Percentiles rank a stretch among this genome's conserved stretches.
phyloP scores from a whole-genome alignment of 2,329 filamentous ascomycete species.

The Calonectria honghensis region DNA sequence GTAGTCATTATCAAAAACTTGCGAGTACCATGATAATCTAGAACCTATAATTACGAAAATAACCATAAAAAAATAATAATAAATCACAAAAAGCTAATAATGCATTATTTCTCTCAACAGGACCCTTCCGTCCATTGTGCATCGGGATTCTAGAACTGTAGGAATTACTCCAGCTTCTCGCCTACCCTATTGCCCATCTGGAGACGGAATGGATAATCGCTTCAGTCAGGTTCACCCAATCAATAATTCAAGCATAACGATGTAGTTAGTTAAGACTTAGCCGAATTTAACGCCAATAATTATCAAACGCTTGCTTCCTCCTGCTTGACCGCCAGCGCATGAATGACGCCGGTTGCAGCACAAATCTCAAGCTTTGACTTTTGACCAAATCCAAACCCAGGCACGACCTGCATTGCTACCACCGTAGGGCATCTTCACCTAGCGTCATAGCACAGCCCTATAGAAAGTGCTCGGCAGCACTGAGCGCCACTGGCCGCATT shows the following conservation, averaged over 20 bases:
- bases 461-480: neutral
- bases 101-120: no score
- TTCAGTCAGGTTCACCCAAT: neutral
- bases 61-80: no score
- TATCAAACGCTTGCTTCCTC: neutral
- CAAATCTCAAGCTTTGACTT: neutral
- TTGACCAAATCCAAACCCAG: neutral
- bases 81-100: no score
- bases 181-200: neutral
- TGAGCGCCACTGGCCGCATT: slow-evolving; percentile 4
- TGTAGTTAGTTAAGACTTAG: neutral
- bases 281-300: neutral
- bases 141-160: no score
- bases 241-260: neutral
- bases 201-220: no score
- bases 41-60: no score
- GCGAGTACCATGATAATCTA: no score
- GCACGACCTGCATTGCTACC: neutral
- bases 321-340: neutral
- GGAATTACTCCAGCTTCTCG: neutral
- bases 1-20: no score
- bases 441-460: slow-evolving; percentile 3
- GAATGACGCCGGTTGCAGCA: slow-evolving; percentile 1
- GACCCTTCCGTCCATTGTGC: no score
- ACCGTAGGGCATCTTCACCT: neutral